A percentile compares a stretch with the other conserved stretches of the same genome.
These are phyloP conservation scores for Pouteria glomerata DNA, from an alignment of 148 eudicot genomes.

Conservation along the genomic window DNA sequence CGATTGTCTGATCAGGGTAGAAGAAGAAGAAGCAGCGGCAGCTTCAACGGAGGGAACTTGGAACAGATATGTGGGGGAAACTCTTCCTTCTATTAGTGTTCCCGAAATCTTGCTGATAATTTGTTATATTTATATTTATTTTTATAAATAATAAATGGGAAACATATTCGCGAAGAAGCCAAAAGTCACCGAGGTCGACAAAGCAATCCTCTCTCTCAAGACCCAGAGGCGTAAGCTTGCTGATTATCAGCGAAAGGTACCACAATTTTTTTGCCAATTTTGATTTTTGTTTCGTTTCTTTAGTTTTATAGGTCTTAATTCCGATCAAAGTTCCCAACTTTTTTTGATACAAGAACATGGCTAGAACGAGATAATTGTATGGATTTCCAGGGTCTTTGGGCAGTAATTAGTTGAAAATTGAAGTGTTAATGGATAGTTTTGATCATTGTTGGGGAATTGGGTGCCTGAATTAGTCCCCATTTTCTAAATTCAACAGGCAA, in stretches of 20 bases:
- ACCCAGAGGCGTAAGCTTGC: conserved; percentile 96
- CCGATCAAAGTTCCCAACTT: conserved; percentile 3
- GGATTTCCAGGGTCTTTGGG: neutral
- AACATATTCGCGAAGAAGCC: conserved; percentile 90
- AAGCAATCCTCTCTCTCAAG: conserved; percentile 88
- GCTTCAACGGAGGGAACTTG: too few species aligned
- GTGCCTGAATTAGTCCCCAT: neutral
- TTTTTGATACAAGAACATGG: neutral
- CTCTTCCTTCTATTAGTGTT: too few species aligned
- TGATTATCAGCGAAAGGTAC: conserved; percentile 86
- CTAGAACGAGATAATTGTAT: neutral
- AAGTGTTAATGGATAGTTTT: neutral
- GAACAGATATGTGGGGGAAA: too few species aligned
- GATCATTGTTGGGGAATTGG: neutral
- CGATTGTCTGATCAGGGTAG: too few species aligned
- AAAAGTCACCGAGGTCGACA: conserved; percentile 92
- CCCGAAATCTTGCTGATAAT: too few species aligned
- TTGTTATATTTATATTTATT: neutral
- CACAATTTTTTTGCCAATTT: neutral
- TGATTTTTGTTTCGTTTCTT: conserved; percentile 1
- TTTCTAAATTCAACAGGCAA: too few species aligned
- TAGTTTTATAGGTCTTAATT: too few species aligned
- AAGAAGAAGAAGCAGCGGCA: too few species aligned
- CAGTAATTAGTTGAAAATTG: neutral
- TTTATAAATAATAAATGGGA: conserved; percentile 44